These are phyloP conservation scores for Fomitopsis palustris DNA, from an alignment of 1,284 basidiomycete species.

Conservation along the genomic window DNA sequence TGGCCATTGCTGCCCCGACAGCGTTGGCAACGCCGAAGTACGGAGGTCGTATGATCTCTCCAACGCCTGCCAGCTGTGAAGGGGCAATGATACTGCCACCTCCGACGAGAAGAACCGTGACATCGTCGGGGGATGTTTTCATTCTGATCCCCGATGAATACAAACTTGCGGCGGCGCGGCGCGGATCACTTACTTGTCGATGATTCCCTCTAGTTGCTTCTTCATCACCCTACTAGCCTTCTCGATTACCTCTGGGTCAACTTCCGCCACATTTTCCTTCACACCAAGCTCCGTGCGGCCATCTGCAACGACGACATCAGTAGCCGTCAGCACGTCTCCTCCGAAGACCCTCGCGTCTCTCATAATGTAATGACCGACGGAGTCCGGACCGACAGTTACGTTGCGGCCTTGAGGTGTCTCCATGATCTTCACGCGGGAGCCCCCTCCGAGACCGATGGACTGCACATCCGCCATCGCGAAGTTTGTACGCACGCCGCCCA, in stretches of 20 bases:
- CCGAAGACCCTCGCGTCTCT: conserved; percentile 47
- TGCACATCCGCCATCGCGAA: conserved; percentile 50
- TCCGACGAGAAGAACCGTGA: conserved; percentile 48
- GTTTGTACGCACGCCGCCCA: conserved; percentile 39
- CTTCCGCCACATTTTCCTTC: conserved; percentile 25
- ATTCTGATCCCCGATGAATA: conserved; percentile 28
- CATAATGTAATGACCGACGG: conserved; percentile 49
- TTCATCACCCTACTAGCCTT: conserved; percentile 40
- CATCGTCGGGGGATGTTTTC: conserved; percentile 54
- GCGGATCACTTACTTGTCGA: conserved; percentile 23
- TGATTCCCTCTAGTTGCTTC: conserved; percentile 43
- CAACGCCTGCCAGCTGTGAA: conserved; percentile 40
- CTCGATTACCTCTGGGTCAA: conserved; percentile 26
- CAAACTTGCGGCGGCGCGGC: background rate
- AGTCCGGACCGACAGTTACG: conserved; percentile 52
- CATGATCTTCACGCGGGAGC: conserved; percentile 40
- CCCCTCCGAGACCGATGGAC: conserved; percentile 54
- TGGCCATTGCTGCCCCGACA: conserved; percentile 49
- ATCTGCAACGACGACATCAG: conserved; percentile 45
- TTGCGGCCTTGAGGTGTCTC: conserved; percentile 20
- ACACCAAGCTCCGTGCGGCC: conserved; percentile 37
- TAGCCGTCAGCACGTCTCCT: conserved; percentile 47
- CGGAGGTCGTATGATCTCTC: conserved; percentile 44
- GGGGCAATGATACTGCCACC: conserved; percentile 49
- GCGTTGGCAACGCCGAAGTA: conserved; percentile 54